Percentiles rank a stretch among this genome's conserved stretches.
These are phyloP conservation scores for Murraya koenigii DNA, from an alignment of 345 rosid species.

Conservation along the genomic window DNA sequence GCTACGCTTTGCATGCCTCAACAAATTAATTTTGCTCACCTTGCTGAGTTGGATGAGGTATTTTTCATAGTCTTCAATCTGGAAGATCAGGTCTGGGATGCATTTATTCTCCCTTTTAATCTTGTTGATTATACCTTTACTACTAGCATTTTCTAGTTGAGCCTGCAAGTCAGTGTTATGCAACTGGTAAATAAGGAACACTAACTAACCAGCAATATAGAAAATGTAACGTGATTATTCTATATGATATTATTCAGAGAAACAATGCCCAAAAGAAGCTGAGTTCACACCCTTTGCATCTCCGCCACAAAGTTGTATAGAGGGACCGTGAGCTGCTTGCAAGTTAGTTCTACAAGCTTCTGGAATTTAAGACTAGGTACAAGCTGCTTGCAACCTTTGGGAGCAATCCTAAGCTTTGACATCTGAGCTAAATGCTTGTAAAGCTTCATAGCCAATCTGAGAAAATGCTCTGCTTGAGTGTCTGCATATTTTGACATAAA, in stretches of 20 bases:
- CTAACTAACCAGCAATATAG: background rate
- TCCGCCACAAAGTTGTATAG: conserved; percentile 70
- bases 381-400: conserved; percentile 73
- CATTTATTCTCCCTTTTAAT: conserved; percentile 86
- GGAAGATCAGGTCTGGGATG: conserved; percentile 81
- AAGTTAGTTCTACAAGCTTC: conserved; percentile 72
- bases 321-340: conserved; percentile 72
- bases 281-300: conserved; percentile 49
- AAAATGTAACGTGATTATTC: background rate
- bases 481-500: conserved; percentile 42
- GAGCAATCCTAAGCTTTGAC: conserved; percentile 66
- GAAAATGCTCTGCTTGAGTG: conserved; percentile 61
- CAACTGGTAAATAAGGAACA: conserved; percentile 4
- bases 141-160: conserved; percentile 48
- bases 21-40: conserved; percentile 60
- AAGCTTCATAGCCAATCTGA: conserved; percentile 52
- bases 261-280: background rate
- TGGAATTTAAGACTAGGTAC: conserved; percentile 46
- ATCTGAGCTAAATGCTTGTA: conserved; percentile 82
- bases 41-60: conserved; percentile 78
- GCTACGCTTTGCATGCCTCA: conserved; percentile 87
- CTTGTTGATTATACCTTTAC: conserved; percentile 64
- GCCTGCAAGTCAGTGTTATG: conserved; percentile 38
- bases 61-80: conserved; percentile 79
- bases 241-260: background rate